Base-by-base conservation (phyloP, 2,329 filamentous ascomycete genomes). In the Fonsecaea nubica region DNA sequence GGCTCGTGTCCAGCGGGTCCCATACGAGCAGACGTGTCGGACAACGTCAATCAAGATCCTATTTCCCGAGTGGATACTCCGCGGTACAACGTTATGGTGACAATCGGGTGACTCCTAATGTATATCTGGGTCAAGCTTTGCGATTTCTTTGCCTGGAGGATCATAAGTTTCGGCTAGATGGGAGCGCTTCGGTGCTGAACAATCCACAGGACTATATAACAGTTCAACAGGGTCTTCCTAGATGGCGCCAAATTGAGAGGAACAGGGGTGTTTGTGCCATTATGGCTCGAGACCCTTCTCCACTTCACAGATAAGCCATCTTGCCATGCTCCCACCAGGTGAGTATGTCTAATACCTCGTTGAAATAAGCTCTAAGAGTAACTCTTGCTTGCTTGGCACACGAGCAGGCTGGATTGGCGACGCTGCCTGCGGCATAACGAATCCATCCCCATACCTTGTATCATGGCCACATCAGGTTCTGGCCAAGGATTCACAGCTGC, bases 11-110 rank as follows among this genome's bases (percentile, higher is more conserved):
- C 18, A 50, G 18, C 18, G 40, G 40, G 15, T 5, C 45, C 38
- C 9, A 4, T 18, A 45, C 15, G n/a, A 50, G 45, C 18, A 50
- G 21, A 25, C 18, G 45, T 50, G 45, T 50, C 45, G 45, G 12
- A 25, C 45, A 50, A 50, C 45, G 45, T 50, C 45, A 50, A 50
- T 10, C 45, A 25, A 50, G 45, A 50, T 21, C 45, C 45, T 50
- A 12, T 25, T 25, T n/a, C 8, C 18, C 18, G 45, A 50, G 45
- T 50, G 45, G 45, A n/a, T 18, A 25, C 12, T 8, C 18, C 18
- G 45, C 45, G 45, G 45, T 50, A 50, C 18, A 50, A 50, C 45
- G 45, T 50, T 50, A 9, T 25, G 18, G 18, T 50, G 13, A 18
- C 15, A 21, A 50, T 50, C 45, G 45, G 45, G 18, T 21, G 45